Percentiles rank a stretch among this genome's conserved stretches.
These are phyloP conservation scores for Russula emetica DNA, from an alignment of 768 basidiomycete genomes.

Conservation along the genomic window DNA sequence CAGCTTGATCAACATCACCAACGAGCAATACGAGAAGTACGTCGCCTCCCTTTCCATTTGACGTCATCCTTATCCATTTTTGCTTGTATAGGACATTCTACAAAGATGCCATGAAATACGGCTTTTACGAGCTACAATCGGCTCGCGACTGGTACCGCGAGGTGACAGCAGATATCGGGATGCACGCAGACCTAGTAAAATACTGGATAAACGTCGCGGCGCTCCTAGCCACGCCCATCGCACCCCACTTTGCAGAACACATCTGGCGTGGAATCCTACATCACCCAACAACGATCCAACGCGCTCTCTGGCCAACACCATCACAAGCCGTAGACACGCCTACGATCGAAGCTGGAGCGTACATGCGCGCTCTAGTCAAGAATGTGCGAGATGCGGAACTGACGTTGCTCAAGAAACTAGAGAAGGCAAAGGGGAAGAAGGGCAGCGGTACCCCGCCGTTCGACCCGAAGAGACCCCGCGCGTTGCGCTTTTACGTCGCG, in stretches of 20 bases:
- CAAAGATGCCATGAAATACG: conserved; percentile 93
- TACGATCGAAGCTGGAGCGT: conserved; percentile 67
- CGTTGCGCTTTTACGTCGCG: conserved; percentile 86
- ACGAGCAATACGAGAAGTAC: conserved; percentile 77
- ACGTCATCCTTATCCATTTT: neutral
- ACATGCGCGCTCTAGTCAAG: conserved; percentile 91
- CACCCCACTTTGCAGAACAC: conserved; percentile 92
- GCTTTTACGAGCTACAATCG: conserved; percentile 93
- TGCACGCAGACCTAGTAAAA: conserved; percentile 85
- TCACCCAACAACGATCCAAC: conserved; percentile 71
- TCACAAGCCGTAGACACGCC: conserved; percentile 54
- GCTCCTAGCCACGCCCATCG: conserved; percentile 78
- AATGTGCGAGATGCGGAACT: conserved; percentile 86
- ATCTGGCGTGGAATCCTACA: conserved; percentile 75
- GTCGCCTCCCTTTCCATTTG: conserved; percentile 32
- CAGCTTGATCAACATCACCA: conserved; percentile 75
- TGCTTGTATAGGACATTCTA: conserved; percentile 65
- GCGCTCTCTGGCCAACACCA: conserved; percentile 78
- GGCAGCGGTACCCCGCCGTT: conserved; percentile 46
- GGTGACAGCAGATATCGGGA: conserved; percentile 81
- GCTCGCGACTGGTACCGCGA: conserved; percentile 95
- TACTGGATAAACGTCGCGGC: conserved; percentile 82
- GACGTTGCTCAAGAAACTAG: conserved; percentile 69
- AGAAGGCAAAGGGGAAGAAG: conserved; percentile 53
- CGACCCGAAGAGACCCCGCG: conserved; percentile 83